Evolutionary conservation across 2,329 filamentous ascomycete species (phyloP).

Genomic region (Camillea tinctor): DNA sequence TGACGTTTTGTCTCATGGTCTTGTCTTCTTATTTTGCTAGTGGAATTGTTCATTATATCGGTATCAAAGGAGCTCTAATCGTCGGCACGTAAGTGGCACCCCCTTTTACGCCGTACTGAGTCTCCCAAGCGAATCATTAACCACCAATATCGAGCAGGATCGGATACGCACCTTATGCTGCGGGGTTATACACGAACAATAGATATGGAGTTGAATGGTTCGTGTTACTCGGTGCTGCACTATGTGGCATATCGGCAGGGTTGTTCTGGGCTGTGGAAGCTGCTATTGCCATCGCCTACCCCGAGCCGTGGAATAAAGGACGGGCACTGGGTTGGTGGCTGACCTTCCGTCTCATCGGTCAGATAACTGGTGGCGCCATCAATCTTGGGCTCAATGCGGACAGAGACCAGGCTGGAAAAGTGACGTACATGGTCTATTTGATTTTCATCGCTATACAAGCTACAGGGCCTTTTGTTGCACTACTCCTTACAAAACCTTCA

Average conservation of each 20-base stretch:
- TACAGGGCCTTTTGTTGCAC: slow-evolving; percentile 60
- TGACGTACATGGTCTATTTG: slow-evolving; percentile 67
- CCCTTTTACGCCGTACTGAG: background rate
- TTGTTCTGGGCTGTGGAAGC: slow-evolving; percentile 76
- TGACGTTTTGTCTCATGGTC: slow-evolving; percentile 73
- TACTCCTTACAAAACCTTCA: slow-evolving; percentile 60
- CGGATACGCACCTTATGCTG: slow-evolving; percentile 70
- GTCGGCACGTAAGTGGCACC: slow-evolving; percentile 57
- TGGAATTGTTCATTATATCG: slow-evolving; percentile 63
- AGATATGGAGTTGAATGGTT: slow-evolving; percentile 69
- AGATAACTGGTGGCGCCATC: slow-evolving; percentile 70
- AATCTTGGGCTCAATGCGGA: slow-evolving; percentile 66
- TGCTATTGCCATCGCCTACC: slow-evolving; percentile 70
- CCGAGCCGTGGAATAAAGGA: slow-evolving; percentile 66
- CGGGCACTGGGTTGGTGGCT: slow-evolving; percentile 69
- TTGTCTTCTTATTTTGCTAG: slow-evolving; percentile 67
- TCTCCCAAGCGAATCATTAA: slow-evolving; percentile 4
- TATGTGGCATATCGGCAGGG: slow-evolving; percentile 69
- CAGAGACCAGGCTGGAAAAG: slow-evolving; percentile 57
- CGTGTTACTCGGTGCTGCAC: slow-evolving; percentile 63
- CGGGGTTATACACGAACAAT: slow-evolving; percentile 71
- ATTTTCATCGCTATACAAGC: slow-evolving; percentile 71
- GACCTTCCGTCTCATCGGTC: slow-evolving; percentile 55
- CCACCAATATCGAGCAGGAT: slow-evolving; percentile 37
- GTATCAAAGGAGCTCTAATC: slow-evolving; percentile 70